Evolutionary conservation across 2,329 filamentous ascomycete genomes (phyloP).

Genomic region (Botryosphaeria dothidea): DNA sequence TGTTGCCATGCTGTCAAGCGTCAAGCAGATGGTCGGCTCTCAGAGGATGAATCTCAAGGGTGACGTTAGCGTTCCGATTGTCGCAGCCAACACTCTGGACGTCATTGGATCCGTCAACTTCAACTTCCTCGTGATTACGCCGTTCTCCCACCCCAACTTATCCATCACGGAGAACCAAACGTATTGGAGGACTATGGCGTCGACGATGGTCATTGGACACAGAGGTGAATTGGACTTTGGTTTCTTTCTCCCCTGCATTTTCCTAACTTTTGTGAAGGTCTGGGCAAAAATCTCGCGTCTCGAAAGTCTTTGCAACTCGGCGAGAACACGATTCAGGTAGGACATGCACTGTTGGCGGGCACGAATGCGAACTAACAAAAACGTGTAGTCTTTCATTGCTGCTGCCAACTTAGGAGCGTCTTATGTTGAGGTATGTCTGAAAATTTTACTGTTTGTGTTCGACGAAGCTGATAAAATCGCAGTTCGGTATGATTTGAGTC

Average conservation of each 20-base stretch:
- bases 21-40: slow-evolving; percentile 79
- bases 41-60: slow-evolving; percentile 91
- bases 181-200: slow-evolving; percentile 91
- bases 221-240: slow-evolving; percentile 44
- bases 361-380: slow-evolving; percentile 21
- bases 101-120: slow-evolving; percentile 95
- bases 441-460: too few species aligned
- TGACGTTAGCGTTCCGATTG: slow-evolving; percentile 87
- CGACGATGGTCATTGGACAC: slow-evolving; percentile 79
- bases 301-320: slow-evolving; percentile 89
- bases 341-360: background rate
- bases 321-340: slow-evolving; percentile 81
- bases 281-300: slow-evolving; percentile 86
- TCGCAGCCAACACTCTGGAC: slow-evolving; percentile 78
- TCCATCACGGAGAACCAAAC: slow-evolving; percentile 86
- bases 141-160: slow-evolving; percentile 93
- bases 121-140: slow-evolving; percentile 93
- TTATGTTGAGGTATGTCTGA: slow-evolving; percentile 60
- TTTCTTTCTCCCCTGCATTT: slow-evolving; percentile 8
- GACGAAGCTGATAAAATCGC: slow-evolving; percentile 20
- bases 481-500: slow-evolving; percentile 28
- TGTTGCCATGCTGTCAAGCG: slow-evolving; percentile 82
- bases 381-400: slow-evolving; percentile 80
- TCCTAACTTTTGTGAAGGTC: slow-evolving; percentile 57
- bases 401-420: slow-evolving; percentile 86